Percentiles rank a stretch among this genome's conserved stretches.
These are phyloP conservation scores for Moniliophthora roreri DNA, from an alignment of 1,284 basidiomycete species.

Conservation along the genomic window DNA sequence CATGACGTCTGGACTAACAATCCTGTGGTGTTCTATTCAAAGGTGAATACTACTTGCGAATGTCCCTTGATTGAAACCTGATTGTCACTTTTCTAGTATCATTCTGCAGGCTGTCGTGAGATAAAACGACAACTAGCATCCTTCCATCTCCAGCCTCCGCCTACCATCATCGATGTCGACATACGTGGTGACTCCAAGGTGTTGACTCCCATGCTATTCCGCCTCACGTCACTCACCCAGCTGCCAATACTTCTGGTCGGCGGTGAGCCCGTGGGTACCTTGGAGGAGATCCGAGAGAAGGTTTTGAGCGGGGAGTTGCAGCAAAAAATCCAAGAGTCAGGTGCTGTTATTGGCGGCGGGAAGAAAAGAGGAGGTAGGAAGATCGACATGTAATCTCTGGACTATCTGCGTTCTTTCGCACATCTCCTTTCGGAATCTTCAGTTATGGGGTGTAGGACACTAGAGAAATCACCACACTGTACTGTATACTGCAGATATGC, in stretches of 20 bases:
- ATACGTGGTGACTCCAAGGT: slow-evolving; percentile 55
- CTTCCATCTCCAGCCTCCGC: slow-evolving; percentile 64
- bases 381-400: not conserved
- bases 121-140: slow-evolving; percentile 59
- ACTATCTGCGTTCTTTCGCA: too few relatives aligned
- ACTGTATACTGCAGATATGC: too few relatives aligned
- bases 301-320: slow-evolving; percentile 52
- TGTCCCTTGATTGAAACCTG: slow-evolving; percentile 2
- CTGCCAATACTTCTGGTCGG: slow-evolving; percentile 75
- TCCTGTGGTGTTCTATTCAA: slow-evolving; percentile 78
- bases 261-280: slow-evolving; percentile 57
- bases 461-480: too few relatives aligned
- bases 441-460: too few relatives aligned
- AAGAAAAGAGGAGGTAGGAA: slow-evolving; percentile 50
- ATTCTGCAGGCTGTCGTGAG: slow-evolving; percentile 66
- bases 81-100: slow-evolving; percentile 37
- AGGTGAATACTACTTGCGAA: slow-evolving; percentile 43
- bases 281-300: slow-evolving; percentile 56
- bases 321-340: slow-evolving; percentile 51
- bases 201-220: slow-evolving; percentile 37
- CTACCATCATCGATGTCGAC: slow-evolving; percentile 77
- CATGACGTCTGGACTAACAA: slow-evolving; percentile 69
- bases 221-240: slow-evolving; percentile 53
- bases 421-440: not conserved
- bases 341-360: slow-evolving; percentile 54